Base-by-base conservation (phyloP, 2,329 filamentous ascomycete species). In the Calonectria leucothoes region DNA sequence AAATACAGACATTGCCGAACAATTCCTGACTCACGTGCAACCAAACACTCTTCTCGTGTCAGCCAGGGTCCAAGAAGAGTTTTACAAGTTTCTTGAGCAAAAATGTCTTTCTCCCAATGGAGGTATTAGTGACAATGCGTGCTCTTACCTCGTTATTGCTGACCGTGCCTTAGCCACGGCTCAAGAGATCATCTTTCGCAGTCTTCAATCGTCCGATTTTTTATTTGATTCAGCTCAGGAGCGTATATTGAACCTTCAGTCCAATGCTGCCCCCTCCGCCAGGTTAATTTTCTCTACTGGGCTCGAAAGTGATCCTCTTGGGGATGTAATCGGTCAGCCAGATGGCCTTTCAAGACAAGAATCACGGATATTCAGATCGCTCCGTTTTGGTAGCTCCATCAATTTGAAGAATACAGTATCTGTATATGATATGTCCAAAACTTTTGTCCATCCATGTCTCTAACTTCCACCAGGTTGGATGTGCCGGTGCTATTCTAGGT, bases 401-500 rank as follows among this genome's bases (percentile, higher is more conserved):
- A 92, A 97, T 79, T 85, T 97, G 68, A 93, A 96, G 3, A 96
- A 94, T 78, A 87, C 84, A 7, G 82, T 94, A 15, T 94, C 95
- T 3, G 93, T 94, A 82, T 77, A 68, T 67, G 12, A 69, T 37
- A 37, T 10, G 8, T 35, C 10, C 4, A 1, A 2, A 39, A 4
- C 17, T 7, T 11, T 66, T 11, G 42, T 45, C 6, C 1, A 11
- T 33, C 25, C 14, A 12, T 31, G n/a, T 14, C 39, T 42, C 10
- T 33, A 12, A n/a, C 59, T 80, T n/a, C 42, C n/a, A 20, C 29
- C 69, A 92, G 86, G 87, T 98, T 61, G 94, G 95, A 4, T 98
- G 97, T 84, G 94, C 93, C 31, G 95, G 96, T n/a, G 96, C 96
- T 31, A 86, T 98, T 3, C 85, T 98, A n/a, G 89, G 90, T 6